Base-by-base conservation (phyloP, 495 filamentous ascomycete genomes). In the Polyplosphaeria fusca region DNA sequence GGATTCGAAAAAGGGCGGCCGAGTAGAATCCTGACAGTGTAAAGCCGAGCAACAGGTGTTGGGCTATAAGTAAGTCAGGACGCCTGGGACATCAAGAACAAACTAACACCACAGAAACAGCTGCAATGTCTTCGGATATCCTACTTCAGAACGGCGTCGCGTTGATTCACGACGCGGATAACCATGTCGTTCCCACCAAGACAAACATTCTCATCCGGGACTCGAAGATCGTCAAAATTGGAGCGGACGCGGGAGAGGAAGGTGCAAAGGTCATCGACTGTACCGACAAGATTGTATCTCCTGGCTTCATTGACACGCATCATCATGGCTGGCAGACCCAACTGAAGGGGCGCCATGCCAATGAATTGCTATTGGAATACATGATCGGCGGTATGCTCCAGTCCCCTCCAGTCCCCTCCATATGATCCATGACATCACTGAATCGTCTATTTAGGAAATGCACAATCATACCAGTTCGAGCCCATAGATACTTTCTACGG, bases 261-360 rank as follows among this genome's bases (percentile, higher is more conserved):
- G 38, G 27, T 28, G 19, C 39, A 1, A 57, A 64, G 19, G 47
- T 63, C 4, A 42, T 85, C 14, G 77, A 83, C 60, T 79, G 74
- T 43, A 77, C 71, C 0, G 69, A 72, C 56, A 81, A 80, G 65
- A 80, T 84, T 27, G 68, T 84, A 25, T 74, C 74, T 0, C 80
- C 82, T 1, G 81, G 81, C 0, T 83, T 84, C 64, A 67, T 83
- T 37, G 79, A 83, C 55, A 83, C 81, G 0, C 81, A 83, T 56
- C 75, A 78, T 23, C 80, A 84, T 69, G 66, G 79, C 7, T 85
- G 78, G 79, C 79, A 83, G 66, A 80, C 80, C 0, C 73, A 70
- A 44, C 58, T 79, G 14, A 78, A 73, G 48, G 70, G 70, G 0
- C 55, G 67, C 16, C 69, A 71, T 61, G 67, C 70, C 0, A 65